Base-by-base conservation (phyloP, 1,139 yeast genomes). In the Diutina scorzettiae region DNA sequence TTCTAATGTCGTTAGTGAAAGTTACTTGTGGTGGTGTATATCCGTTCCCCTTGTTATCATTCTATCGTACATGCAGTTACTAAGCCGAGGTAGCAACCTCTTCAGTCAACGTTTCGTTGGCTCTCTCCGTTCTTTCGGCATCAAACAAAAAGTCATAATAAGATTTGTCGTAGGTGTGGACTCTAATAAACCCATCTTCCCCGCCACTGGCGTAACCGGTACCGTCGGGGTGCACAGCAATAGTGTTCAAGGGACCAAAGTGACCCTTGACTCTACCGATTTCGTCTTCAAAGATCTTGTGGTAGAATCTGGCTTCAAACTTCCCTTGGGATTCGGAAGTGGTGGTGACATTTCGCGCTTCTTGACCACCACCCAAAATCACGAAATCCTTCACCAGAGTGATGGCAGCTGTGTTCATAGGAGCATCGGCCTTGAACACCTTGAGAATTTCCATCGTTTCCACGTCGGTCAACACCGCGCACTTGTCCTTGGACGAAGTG, bases 301-400 rank as follows among this genome's bases (percentile, higher is more conserved):
- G 97, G 67, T 81, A 87, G 62, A 91, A 84, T 66, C 96, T 78
- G 37, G 97, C 94, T 67, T 91, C 98, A 63, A 91, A 91, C 60
- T 86, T 86, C 69, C 98, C 98, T 63, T 91, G 96, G 43, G 84
- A 75, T 48, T 93, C 82, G 40, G 93, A 77, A 34, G 97, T 87
- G 24, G 97, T 91, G 40, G 99, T 91, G 60, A 91, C 99, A 62
- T 89, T 94, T 64, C 89, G 78, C 34, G 98, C 98, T 59, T 89
- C 97, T 70, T 91, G 98, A 77, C 99, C 99, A 66, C 99, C 99
- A 44, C 98, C 98, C 50, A 93, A 73, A 44, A 91, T 81, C 48
- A 91, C 85, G 59, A 81, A 89, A 59, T 91, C 93, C 66, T 93
- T 91, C 45, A 78, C 69, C 23, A 97, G 91, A 8, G 98, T 89